Conservation (phyloP, 106 monocot genomes). For the Dioscorea alata region DNA sequence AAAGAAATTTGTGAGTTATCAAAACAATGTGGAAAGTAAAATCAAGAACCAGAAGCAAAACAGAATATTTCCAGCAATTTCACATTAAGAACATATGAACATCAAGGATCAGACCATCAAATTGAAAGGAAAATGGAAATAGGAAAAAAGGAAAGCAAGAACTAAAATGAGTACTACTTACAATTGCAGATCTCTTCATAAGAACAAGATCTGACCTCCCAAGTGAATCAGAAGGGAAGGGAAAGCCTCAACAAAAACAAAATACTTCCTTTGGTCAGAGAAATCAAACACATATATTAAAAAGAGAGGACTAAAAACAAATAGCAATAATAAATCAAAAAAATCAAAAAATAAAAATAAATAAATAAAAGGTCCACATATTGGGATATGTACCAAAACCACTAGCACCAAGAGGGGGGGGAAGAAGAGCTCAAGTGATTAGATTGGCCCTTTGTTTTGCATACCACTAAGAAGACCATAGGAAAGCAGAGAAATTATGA, state of each 20-base stretch:
- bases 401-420: background rate
- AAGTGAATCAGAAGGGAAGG: background rate
- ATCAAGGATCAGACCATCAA: too few relatives aligned
- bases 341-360: too few relatives aligned
- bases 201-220: background rate
- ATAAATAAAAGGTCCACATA: too few relatives aligned
- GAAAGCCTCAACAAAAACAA: background rate
- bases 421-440: background rate
- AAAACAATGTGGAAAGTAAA: too few relatives aligned
- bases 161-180: background rate
- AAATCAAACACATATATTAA: background rate
- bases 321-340: too few relatives aligned
- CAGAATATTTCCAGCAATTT: too few relatives aligned
- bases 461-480: background rate
- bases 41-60: too few relatives aligned
- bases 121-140: too few relatives aligned
- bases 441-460: background rate
- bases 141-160: background rate
- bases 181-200: constrained; percentile 2
- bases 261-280: background rate
- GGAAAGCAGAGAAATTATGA: background rate
- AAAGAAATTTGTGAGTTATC: too few relatives aligned
- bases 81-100: too few relatives aligned
- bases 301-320: too few relatives aligned
- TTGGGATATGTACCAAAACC: background rate